Percentiles rank a stretch among this genome's conserved stretches.
Evolutionary conservation across 1,284 basidiomycete genomes (phyloP).

Genomic region (Irpex rosettiformis): DNA sequence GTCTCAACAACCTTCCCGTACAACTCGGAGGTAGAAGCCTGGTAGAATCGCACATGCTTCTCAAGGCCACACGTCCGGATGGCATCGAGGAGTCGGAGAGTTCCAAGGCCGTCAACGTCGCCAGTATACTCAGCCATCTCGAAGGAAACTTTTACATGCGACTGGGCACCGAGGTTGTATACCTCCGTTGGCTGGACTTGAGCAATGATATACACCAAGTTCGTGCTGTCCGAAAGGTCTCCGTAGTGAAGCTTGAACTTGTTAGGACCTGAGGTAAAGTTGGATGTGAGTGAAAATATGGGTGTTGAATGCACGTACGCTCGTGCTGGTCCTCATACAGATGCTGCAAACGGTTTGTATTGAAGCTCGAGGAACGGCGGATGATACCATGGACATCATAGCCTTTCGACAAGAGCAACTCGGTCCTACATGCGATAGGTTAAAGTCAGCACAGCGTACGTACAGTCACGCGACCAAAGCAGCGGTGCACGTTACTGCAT

Average conservation of each 20-base stretch:
- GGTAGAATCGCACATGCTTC: constrained; percentile 85
- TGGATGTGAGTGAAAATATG: constrained; percentile 2
- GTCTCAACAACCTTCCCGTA: constrained; percentile 92
- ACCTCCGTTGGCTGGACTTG: constrained; percentile 89
- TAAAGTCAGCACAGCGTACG: constrained; percentile 8
- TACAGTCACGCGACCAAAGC: constrained; percentile 12
- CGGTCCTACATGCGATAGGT: constrained; percentile 50
- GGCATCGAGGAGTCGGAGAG: constrained; percentile 87
- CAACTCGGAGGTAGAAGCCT: constrained; percentile 91
- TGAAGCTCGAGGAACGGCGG: constrained; percentile 91
- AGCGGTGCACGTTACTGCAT: not conserved
- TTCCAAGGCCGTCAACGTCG: constrained; percentile 89
- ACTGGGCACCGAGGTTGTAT: constrained; percentile 95
- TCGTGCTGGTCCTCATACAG: constrained; percentile 87
- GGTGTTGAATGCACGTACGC: constrained; percentile 41
- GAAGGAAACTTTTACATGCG: constrained; percentile 95
- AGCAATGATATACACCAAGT: constrained; percentile 90
- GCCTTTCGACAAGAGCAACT: constrained; percentile 81
- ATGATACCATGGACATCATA: constrained; percentile 94
- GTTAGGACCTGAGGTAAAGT: constrained; percentile 50
- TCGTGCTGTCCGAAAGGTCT: constrained; percentile 89
- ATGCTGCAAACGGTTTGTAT: constrained; percentile 88
- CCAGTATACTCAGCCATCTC: constrained; percentile 97
- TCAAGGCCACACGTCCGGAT: constrained; percentile 89
- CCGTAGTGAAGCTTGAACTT: constrained; percentile 90